Evolutionary conservation across 75 land plant genomes (phyloP), one percentile per base, ranked within the genome.

Genomic region (Sequoiadendron giganteum): DNA sequence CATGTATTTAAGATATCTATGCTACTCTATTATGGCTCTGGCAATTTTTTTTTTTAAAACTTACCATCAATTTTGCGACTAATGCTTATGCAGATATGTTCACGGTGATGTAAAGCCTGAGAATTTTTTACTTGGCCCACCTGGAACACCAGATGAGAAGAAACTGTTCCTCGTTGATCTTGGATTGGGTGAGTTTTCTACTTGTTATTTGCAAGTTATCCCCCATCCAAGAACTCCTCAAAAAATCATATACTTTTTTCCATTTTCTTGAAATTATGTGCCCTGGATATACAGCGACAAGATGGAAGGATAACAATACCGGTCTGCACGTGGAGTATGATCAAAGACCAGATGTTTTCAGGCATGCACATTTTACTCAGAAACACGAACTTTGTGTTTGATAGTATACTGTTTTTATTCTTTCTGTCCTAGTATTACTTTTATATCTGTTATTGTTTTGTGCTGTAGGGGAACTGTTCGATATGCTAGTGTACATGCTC

Each of bases 71-170:
- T 10, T 4, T 42, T 40, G 82, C 3, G n/a, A 18, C 16, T 49
- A 30, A 34, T 65, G 65, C 86, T 52, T 52, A 52, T 84, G 65
- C 84, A 97, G 99, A 47, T 97, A 96, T 91, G 98, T 98, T 21
- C 99, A 98, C 90, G 99, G 99, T 83, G 99, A 98, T 92, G 98
- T 98, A 77, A 98, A 98, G 87, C 99, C 99, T 72, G 98, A 98
- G 48, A 98, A 98, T 81, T 98, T 98, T 87, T 89, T 98, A 28
- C 95, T 98, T 87, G 99, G 99, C 77, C 96, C 95, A 86, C 97
- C 97, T 61, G 89, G 93, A n/a, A 95, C 98, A 75, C n/a, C 92
- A 34, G 96, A 96, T 87, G 99, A 96, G 85, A 96, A 98, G 87
- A 98, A 96, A 89, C 88, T 98, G 42, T 98, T 90, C 91, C 97